Evolutionary conservation across 495 filamentous ascomycete genomes (phyloP), one percentile per base, ranked within the genome.

Genomic region (Penicillium paradoxum): DNA sequence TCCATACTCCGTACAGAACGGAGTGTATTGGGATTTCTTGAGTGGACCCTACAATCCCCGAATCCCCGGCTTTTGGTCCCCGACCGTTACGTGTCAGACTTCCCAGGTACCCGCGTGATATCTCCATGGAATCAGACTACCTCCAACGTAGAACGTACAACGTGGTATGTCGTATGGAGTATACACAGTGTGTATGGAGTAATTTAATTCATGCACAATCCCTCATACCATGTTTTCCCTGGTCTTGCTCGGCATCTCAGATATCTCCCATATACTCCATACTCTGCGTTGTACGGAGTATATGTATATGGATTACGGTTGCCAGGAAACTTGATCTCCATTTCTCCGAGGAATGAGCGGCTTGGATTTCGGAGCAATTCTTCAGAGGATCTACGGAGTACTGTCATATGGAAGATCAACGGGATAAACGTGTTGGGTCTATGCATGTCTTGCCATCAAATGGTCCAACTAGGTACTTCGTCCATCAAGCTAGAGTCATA

Each of bases 81-180:
- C 56, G 53, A 50, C 69, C 69, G 67, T 70, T 72, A 72, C 67
- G 65, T 72, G 69, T 72, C 69, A 72, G 57, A 51, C 42, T 18
- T 52, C 49, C 62, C 65, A 46, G 65, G 61, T 53, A 62, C n/a
- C n/a, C n/a, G n/a, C n/a, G 57, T 21, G 45, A 60, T 38, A 49
- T 45, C 63, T 53, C 55, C 36, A 3, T 27, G 24, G 24, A 27
- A 27, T 27, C 24, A 27, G 24, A 27, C 24, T 27, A 27, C 7
- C 24, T 27, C 24, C 24, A 27, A n/a, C n/a, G n/a, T n/a, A n/a
- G n/a, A n/a, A n/a, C n/a, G n/a, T n/a, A n/a, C n/a, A n/a, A n/a
- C n/a, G n/a, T 17, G 21, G 25, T 8, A 27, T 27, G 25, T 27
- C 8, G 25, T 4, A 27, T 27, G 25, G 25, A 27, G 25, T n/a